Base-by-base conservation (phyloP, 495 filamentous ascomycete species). In the Patellaria atrata region DNA sequence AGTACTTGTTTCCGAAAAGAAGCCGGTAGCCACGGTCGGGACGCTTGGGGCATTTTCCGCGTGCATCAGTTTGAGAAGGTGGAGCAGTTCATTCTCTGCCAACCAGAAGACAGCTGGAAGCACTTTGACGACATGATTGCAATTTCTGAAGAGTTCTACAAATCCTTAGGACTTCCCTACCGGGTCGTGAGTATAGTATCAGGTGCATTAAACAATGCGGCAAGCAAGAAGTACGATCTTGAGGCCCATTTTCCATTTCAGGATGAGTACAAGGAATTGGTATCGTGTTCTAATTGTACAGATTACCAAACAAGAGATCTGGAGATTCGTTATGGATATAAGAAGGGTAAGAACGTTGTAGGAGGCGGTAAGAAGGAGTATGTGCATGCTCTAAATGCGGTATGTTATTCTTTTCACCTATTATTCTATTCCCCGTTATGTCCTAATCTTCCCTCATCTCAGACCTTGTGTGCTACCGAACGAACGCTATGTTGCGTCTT, bases 21-120 rank as follows among this genome's bases (percentile, higher is more conserved):
- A 55, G 89, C 89, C 22, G 89, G 89, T 29, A 58, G 70, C 13
- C 85, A 94, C 51, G 89, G 89, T 22, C 83, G 82, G 58, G 89
- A 97, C 51, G 87, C 91, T 4, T 97, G 89, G 89, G 89, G 89
- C 34, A 82, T 96, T 44, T 97, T 94, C 68, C 77, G 89, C 48
- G 85, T 96, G 25, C 89, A 97, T 59, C 87, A 97, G 52, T 97
- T 97, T 51, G 89, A 94, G 58, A 97, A 97, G 75, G 73, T 75
- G 22, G 38, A 37, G 39, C 33, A 26, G 13, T 43, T 44, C 27
- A 31, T 50, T 43, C 67, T 94, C 45, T 85, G 83, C 12, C 83
- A 92, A 48, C 91, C 89, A 0, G 91, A 96, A 54, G 79, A 91
- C 46, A 87, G 80, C 15, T 97, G 87, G 89, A 68, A 87, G 52